Percentiles rank a stretch among this genome's conserved stretches.
phyloP scores from a whole-genome alignment of 306 rosid genomes.

The Cucurbita moschata region DNA sequence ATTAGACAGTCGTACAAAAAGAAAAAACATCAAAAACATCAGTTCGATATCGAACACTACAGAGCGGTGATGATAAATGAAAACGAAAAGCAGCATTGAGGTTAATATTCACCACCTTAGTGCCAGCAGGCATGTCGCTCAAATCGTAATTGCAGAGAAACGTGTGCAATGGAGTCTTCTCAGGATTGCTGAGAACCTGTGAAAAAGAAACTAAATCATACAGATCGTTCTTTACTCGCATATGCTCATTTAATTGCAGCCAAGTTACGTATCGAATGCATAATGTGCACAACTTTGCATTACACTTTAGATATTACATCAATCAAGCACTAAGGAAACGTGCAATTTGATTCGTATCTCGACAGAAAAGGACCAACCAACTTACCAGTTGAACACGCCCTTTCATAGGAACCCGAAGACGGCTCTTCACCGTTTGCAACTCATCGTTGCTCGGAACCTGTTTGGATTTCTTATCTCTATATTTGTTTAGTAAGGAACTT shows the following conservation, averaged over 20 bases:
- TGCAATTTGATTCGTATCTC: not conserved
- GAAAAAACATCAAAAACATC: not conserved
- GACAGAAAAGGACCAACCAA: not conserved
- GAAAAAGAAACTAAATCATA: not conserved
- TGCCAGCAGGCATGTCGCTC: slow-evolving; percentile 92
- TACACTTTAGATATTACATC: not conserved
- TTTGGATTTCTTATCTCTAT: slow-evolving; percentile 40
- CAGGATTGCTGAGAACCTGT: slow-evolving; percentile 98
- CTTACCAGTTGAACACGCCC: slow-evolving; percentile 90
- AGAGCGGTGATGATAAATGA: not conserved
- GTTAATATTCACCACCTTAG: slow-evolving; percentile 44
- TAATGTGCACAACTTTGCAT: not conserved
- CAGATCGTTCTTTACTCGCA: not conserved
- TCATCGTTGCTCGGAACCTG: slow-evolving; percentile 45
- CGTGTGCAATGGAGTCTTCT: slow-evolving; percentile 96
- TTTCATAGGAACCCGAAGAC: slow-evolving; percentile 79
- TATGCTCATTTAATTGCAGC: not conserved
- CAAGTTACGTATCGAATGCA: not conserved
- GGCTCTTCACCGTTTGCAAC: slow-evolving; percentile 54
- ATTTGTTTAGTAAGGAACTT: slow-evolving; percentile 39
- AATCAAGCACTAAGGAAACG: not conserved
- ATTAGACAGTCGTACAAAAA: too few relatives aligned
- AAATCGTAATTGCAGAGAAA: slow-evolving; percentile 94
- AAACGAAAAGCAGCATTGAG: not conserved
- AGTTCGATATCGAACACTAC: not conserved